Conservation (phyloP, 2,329 filamentous ascomycete genomes). For the Cladosporium sp. region DNA sequence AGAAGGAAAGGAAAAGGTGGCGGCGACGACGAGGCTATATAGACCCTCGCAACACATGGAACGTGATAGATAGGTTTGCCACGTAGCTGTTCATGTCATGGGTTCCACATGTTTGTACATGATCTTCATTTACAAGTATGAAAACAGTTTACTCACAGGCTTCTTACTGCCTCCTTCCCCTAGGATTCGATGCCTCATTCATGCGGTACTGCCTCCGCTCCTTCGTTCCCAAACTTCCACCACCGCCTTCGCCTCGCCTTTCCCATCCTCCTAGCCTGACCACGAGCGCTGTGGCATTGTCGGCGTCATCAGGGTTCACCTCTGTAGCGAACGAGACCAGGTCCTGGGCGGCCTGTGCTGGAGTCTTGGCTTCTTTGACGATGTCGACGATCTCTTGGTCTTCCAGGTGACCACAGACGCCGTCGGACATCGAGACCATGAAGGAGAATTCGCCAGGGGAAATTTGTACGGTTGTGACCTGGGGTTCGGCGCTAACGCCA, state of each 20-base stretch:
- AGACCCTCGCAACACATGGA: not conserved
- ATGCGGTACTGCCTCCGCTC: slow-evolving; percentile 82
- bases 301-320: slow-evolving; percentile 60
- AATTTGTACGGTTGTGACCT: slow-evolving; percentile 75
- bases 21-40: not conserved
- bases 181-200: slow-evolving; percentile 75
- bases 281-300: slow-evolving; percentile 62
- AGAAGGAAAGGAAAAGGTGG: not conserved
- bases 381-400: slow-evolving; percentile 97
- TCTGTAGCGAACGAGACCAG: slow-evolving; percentile 88
- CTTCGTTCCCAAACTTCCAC: slow-evolving; percentile 86
- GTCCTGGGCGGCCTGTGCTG: slow-evolving; percentile 74
- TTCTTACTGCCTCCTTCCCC: slow-evolving; percentile 54
- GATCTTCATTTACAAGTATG: not conserved
- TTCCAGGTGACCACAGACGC: slow-evolving; percentile 75
- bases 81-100: not conserved
- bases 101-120: not conserved
- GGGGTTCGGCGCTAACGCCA: slow-evolving; percentile 90
- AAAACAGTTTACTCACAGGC: not conserved
- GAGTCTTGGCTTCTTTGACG: slow-evolving; percentile 87
- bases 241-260: slow-evolving; percentile 72
- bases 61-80: not conserved
- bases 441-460: slow-evolving; percentile 83
- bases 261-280: slow-evolving; percentile 63
- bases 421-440: slow-evolving; percentile 82